Evolutionary conservation across 2,329 filamentous ascomycete species (phyloP), one percentile per base, ranked within the genome.

Genomic region (Cladosporium austrohemisphaericum): DNA sequence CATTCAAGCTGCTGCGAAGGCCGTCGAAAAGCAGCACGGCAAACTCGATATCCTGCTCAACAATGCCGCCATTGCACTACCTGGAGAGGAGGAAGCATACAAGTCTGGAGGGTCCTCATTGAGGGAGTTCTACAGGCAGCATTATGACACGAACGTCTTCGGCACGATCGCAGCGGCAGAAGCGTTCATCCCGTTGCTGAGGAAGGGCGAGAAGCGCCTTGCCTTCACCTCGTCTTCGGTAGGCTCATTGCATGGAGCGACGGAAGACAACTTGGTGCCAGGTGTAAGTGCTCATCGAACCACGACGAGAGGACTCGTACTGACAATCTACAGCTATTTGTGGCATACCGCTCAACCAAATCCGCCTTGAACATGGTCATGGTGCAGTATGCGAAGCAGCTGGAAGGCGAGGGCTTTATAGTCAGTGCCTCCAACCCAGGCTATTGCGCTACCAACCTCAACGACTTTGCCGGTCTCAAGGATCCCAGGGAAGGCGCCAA

Each of bases 331-430:
- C 18, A 44, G 38, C 10, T 25, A 9, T 50, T 22, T 60, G 13
- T 60, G 2, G 62, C 60, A 10, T 73, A 74, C 49, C 60, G 68
- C n/a, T 55, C 56, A 38, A 65, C 60, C 20, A 75, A 75, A 58
- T 61, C 65, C 10, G 73, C 65, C 3, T 38, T 76, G 46, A 76
- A 71, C 29, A 75, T 75, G 60, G 20, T 74, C 55, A 72, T 71
- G 65, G 54, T 76, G 41, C 64, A 71, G 6, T 78, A 73, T 70
- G 55, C 62, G 31, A 63, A 64, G 14, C 45, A 61, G 31, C 52
- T 68, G 45, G 58, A 65, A 52, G 55, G 60, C 2, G 66, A 71
- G 37, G 67, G 68, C 1, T 65, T 74, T 28, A 76, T 75, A 52
- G 70, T 75, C 1, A 50, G 50, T n/a, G 58, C 56, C 1, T 52